Conservation (phyloP, 768 basidiomycete species). For the Lentinula sp. region DNA sequence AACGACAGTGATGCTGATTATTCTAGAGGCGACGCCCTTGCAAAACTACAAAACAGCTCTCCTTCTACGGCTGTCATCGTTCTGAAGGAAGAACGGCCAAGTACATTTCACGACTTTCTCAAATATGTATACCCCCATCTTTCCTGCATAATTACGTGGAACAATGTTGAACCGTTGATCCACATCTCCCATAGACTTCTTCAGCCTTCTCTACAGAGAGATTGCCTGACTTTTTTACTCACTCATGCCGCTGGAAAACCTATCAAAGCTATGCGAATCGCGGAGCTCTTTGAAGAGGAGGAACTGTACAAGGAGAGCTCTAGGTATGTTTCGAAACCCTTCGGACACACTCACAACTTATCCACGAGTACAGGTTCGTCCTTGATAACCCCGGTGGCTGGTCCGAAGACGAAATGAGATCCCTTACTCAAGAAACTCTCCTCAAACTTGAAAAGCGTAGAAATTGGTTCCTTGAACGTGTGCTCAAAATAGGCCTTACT, state of each 20-base stretch:
- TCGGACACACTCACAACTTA: background rate
- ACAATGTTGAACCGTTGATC: slow-evolving; percentile 88
- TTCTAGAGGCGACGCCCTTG: slow-evolving; percentile 31
- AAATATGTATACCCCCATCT: slow-evolving; percentile 91
- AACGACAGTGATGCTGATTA: slow-evolving; percentile 30
- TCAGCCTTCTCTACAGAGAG: slow-evolving; percentile 71
- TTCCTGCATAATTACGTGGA: slow-evolving; percentile 92
- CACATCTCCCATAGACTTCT: slow-evolving; percentile 88
- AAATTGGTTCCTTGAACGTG: slow-evolving; percentile 93
- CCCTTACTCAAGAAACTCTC: slow-evolving; percentile 75
- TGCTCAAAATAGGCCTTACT: slow-evolving; percentile 84
- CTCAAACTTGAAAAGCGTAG: slow-evolving; percentile 88
- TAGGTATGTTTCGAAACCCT: slow-evolving; percentile 39
- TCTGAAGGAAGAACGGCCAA: slow-evolving; percentile 82
- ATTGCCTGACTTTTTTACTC: slow-evolving; percentile 83
- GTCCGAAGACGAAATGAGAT: slow-evolving; percentile 73
- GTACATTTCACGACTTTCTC: slow-evolving; percentile 88
- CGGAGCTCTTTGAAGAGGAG: slow-evolving; percentile 86
- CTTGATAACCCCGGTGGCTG: slow-evolving; percentile 89
- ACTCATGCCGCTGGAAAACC: slow-evolving; percentile 91
- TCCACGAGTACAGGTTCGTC: slow-evolving; percentile 53
- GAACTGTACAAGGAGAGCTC: slow-evolving; percentile 74
- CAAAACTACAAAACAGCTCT: slow-evolving; percentile 46
- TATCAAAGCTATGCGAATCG: slow-evolving; percentile 89
- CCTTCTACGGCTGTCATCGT: slow-evolving; percentile 80